Evolutionary conservation across 2,329 filamentous ascomycete genomes (phyloP).

Genomic region (Aspergillus thermomutatus): DNA sequence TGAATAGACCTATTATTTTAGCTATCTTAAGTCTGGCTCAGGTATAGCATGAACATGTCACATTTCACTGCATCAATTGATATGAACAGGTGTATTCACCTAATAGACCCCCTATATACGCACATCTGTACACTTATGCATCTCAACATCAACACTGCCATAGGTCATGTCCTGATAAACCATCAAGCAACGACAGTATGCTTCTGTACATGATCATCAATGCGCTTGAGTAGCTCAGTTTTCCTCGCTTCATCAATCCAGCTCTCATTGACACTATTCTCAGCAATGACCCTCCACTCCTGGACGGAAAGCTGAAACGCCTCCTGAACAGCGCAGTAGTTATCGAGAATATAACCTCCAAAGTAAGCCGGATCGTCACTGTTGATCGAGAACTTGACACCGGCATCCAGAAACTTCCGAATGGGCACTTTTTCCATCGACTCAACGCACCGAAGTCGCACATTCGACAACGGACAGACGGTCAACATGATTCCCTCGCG

Average conservation of each 20-base stretch:
- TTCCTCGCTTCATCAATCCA: conserved; percentile 68
- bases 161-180: not conserved
- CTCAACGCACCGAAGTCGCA: conserved; percentile 57
- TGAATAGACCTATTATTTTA: not conserved
- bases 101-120: not conserved
- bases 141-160: not conserved
- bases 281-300: conserved; percentile 67
- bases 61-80: not conserved
- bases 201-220: conserved; percentile 30
- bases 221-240: conserved; percentile 47
- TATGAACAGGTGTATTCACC: not conserved
- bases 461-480: conserved; percentile 71
- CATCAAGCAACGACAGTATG: conserved; percentile 10
- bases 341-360: conserved; percentile 70
- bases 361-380: conserved; percentile 75
- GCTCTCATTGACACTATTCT: conserved; percentile 62
- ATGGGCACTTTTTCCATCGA: conserved; percentile 58
- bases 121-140: not conserved
- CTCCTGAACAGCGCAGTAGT: conserved; percentile 73
- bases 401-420: conserved; percentile 58
- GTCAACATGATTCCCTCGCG: conserved; percentile 60
- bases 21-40: not conserved
- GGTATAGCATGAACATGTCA: not conserved
- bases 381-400: conserved; percentile 69
- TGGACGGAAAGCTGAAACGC: conserved; percentile 59